These are phyloP conservation scores for Acanthamoeba comandoni DNA, from an alignment of 208 protist species.

Conservation along the genomic window DNA sequence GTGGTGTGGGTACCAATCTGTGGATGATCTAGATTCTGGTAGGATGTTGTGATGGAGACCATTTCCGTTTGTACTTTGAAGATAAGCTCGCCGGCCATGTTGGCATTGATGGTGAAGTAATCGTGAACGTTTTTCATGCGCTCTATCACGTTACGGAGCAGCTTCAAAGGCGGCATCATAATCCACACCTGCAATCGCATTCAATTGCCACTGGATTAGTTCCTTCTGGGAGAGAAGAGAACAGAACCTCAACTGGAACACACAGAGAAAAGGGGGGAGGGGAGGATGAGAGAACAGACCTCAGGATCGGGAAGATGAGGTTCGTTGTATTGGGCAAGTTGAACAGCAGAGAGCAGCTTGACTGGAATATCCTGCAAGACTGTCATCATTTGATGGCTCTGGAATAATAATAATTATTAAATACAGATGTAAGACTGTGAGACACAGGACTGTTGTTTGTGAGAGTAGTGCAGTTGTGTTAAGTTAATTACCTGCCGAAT, in stretches of 20 bases:
- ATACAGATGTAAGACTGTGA: neutral
- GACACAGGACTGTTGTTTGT: neutral
- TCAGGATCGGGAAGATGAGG: constrained; percentile 76
- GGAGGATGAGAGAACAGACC: neutral
- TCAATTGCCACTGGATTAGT: too few species aligned
- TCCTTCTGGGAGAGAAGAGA: neutral
- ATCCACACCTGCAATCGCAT: constrained; percentile 77
- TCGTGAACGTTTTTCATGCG: constrained; percentile 82
- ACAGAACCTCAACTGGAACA: neutral
- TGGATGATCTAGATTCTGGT: constrained; percentile 77
- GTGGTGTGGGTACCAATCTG: constrained; percentile 41
- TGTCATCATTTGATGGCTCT: constrained; percentile 45
- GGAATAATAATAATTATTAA: too few species aligned
- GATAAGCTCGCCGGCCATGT: constrained; percentile 77
- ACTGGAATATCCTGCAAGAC: constrained; percentile 81
- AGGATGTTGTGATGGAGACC: constrained; percentile 79
- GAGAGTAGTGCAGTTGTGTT: neutral
- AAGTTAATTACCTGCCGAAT: constrained; percentile 23
- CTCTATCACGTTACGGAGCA: constrained; percentile 78
- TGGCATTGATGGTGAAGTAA: constrained; percentile 76
- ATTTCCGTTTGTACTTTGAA: constrained; percentile 77
- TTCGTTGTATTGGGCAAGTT: constrained; percentile 73
- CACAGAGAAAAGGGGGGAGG: neutral
- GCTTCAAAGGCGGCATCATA: constrained; percentile 78
- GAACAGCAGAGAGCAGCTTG: constrained; percentile 62